Evolutionary conservation across 2,329 filamentous ascomycete genomes (phyloP).

Genomic region (Colletotrichum lindemuthianum): DNA sequence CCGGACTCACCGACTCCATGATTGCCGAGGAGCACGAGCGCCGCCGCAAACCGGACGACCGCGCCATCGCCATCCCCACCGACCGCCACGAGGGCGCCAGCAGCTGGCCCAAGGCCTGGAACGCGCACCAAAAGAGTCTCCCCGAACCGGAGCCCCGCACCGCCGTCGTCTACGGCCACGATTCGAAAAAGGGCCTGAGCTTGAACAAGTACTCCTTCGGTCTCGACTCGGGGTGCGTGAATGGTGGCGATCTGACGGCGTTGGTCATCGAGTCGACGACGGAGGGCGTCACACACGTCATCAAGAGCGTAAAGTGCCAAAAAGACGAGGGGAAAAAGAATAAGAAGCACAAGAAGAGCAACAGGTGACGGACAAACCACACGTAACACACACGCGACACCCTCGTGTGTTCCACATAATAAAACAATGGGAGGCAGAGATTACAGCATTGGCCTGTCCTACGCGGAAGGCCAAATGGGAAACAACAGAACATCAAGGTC

Average conservation of each 20-base stretch:
- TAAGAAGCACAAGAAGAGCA: constrained; percentile 23
- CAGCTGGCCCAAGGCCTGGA: constrained; percentile 75
- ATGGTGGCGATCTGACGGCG: constrained; percentile 79
- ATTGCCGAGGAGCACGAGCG: constrained; percentile 35
- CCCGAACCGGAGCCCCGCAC: constrained; percentile 59
- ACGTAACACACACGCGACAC: background rate
- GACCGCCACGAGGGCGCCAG: constrained; percentile 60
- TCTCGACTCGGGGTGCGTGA: constrained; percentile 84
- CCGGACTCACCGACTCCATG: constrained; percentile 31
- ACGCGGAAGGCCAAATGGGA: no score
- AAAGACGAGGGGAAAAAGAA: constrained; percentile 28
- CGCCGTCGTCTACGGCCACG: constrained; percentile 84
- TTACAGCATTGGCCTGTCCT: no score
- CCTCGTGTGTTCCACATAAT: no score
- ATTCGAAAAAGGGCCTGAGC: constrained; percentile 75
- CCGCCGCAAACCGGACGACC: constrained; percentile 40
- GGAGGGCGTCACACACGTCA: constrained; percentile 46
- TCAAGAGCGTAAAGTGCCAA: constrained; percentile 55
- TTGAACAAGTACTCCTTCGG: constrained; percentile 78
- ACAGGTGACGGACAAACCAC: constrained; percentile 31
- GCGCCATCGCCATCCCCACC: constrained; percentile 47
- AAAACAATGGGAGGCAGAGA: no score
- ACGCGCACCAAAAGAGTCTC: constrained; percentile 56
- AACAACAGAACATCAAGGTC: no score
- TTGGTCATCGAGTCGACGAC: constrained; percentile 72